Percentiles rank a stretch among this genome's conserved stretches.
These are phyloP conservation scores for Jimgerdemannia lactiflua DNA, from an alignment of 192 early-diverging fungal genomes.

Conservation along the genomic window DNA sequence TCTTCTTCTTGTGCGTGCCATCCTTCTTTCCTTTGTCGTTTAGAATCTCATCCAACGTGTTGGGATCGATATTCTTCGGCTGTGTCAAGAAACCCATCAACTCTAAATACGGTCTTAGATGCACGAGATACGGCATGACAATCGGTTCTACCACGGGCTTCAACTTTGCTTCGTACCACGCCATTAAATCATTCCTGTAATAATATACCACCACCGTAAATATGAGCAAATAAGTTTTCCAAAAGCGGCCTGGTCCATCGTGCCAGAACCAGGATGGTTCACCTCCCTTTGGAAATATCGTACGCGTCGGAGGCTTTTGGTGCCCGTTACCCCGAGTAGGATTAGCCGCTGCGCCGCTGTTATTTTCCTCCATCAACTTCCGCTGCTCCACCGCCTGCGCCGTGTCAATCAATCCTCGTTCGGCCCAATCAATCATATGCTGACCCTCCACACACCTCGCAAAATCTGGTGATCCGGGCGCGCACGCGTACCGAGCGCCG, in stretches of 20 bases:
- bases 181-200: slow-evolving; percentile 1
- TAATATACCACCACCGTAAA: slow-evolving; percentile 7
- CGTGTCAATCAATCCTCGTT: slow-evolving; percentile 38
- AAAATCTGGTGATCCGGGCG: slow-evolving; percentile 19
- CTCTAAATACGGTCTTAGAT: slow-evolving; percentile 2
- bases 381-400: background rate
- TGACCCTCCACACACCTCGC: slow-evolving; percentile 45
- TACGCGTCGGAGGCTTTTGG: no score
- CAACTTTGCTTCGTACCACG: background rate
- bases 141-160: background rate
- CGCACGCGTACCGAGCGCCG: slow-evolving; percentile 12
- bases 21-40: slow-evolving; percentile 4
- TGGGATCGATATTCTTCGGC: background rate
- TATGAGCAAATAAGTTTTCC: slow-evolving; percentile 22
- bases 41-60: background rate
- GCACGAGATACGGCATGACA: background rate
- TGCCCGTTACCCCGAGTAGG: no score
- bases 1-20: slow-evolving; percentile 2
- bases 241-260: slow-evolving; percentile 20
- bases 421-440: slow-evolving; percentile 27
- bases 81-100: background rate
- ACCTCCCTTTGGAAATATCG: background rate
- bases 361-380: background rate
- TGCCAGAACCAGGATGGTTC: slow-evolving; percentile 18
- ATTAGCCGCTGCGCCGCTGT: background rate